Evolutionary conservation across 371 early-diverging fungal genomes (phyloP).

Genomic region (Lichtheimia corymbifera): DNA sequence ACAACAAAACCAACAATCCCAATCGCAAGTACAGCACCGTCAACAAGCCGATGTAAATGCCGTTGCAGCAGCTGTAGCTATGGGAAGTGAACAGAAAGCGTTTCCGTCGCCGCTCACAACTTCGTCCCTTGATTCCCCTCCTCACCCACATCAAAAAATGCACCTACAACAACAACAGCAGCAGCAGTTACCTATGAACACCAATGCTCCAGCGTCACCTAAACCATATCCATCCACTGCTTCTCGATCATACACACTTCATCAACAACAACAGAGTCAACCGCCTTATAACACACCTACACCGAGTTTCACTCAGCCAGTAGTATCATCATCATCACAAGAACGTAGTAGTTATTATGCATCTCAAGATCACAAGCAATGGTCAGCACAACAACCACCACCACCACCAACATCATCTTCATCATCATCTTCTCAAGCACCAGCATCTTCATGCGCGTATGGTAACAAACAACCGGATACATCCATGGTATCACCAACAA

Average conservation of each 20-base stretch:
- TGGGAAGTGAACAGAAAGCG: conserved; percentile 19
- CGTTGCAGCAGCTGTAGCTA: conserved; percentile 9
- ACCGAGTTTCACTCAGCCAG: conserved; percentile 12
- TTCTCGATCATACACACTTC: neutral
- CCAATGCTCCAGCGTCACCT: conserved; percentile 16
- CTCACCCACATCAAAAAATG: conserved; percentile 15
- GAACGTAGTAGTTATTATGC: conserved; percentile 8
- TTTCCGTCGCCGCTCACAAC: conserved; percentile 42
- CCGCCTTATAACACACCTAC: conserved; percentile 15
- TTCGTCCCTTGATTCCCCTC: conserved; percentile 42
- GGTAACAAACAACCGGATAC: conserved; percentile 10
- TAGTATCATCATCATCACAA: conserved; percentile 4
- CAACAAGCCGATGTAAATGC: neutral
- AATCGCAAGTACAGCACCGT: neutral
- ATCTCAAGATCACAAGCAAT: conserved; percentile 10
- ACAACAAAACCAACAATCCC: conserved; percentile 9
- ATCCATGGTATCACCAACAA: conserved; percentile 13
- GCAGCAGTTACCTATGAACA: conserved; percentile 5
- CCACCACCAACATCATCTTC: neutral
- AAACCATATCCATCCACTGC: conserved; percentile 21
- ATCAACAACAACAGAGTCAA: conserved; percentile 10
- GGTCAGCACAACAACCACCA: neutral
- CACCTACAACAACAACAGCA: conserved; percentile 4
- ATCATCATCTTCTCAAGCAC: neutral
- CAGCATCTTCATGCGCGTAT: conserved; percentile 1